These are phyloP conservation scores for Nannochloris sp. DNA, from an alignment of 139 green algal genomes.

Conservation along the genomic window DNA sequence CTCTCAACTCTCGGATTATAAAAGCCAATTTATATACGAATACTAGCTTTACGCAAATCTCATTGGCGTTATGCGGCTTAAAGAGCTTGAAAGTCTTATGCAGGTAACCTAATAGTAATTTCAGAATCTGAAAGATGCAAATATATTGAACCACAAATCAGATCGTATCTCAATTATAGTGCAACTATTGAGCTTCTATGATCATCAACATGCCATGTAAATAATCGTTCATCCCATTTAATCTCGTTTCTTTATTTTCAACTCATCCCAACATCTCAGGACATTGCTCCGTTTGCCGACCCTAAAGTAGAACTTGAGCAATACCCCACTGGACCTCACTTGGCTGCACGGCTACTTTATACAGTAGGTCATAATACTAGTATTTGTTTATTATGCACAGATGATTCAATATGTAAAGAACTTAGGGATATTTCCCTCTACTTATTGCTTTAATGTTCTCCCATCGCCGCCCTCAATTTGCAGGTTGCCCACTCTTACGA, in stretches of 20 bases:
- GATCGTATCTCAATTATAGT: no score
- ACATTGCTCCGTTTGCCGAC: slow-evolving; percentile 58
- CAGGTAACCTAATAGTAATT: slow-evolving; percentile 51
- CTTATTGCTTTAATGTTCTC: background rate
- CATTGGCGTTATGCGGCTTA: slow-evolving; percentile 91
- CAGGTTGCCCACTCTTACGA: slow-evolving; percentile 65
- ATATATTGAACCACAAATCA: no score
- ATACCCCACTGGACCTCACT: slow-evolving; percentile 81
- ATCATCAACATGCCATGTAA: no score
- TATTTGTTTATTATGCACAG: background rate
- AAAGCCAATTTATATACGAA: no score
- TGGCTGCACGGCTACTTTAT: slow-evolving; percentile 79
- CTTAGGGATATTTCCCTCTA: background rate
- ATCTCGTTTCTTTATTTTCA: no score
- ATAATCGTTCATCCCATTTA: no score
- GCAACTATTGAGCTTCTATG: no score
- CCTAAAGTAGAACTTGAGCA: slow-evolving; percentile 89
- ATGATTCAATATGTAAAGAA: background rate
- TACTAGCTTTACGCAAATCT: no score
- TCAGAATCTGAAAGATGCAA: no score
- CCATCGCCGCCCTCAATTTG: background rate
- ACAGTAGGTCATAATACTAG: slow-evolving; percentile 34
- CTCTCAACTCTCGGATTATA: no score
- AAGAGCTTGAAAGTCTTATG: slow-evolving; percentile 71
- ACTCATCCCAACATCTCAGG: no score